These are phyloP conservation scores for Colletotrichum camelliae DNA, from an alignment of 2,329 filamentous ascomycete genomes.

Conservation along the genomic window DNA sequence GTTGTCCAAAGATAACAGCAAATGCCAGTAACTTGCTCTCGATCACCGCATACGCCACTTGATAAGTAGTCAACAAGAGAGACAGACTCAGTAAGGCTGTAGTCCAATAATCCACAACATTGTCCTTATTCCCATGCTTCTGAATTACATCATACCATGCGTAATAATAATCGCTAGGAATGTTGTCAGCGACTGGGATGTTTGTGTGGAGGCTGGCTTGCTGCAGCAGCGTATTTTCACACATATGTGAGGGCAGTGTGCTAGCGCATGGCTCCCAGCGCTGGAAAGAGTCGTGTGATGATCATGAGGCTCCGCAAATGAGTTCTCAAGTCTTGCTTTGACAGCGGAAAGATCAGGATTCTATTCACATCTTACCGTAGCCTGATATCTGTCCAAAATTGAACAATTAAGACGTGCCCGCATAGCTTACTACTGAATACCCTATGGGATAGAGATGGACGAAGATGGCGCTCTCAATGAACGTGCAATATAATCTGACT, in stretches of 20 bases:
- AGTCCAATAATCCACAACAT: no score
- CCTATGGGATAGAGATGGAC: not conserved
- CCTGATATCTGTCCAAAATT: not conserved
- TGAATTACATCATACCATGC: no score
- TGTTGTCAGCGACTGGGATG: no score
- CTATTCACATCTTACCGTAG: not conserved
- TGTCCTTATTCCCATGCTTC: no score
- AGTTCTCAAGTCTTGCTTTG: not conserved
- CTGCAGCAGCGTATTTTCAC: not conserved
- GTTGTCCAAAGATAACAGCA: not conserved
- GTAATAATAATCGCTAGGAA: no score
- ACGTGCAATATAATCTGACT: not conserved
- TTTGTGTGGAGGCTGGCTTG: no score
- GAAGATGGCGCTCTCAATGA: fast-evolving
- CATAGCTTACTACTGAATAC: not conserved
- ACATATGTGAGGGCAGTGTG: not conserved
- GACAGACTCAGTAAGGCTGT: no score
- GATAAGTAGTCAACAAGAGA: not conserved
- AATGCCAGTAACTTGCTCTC: not conserved
- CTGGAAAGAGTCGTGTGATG: not conserved
- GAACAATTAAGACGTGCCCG: not conserved
- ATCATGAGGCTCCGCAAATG: not conserved
- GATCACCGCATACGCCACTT: not conserved
- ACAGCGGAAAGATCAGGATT: not conserved
- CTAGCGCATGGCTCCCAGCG: not conserved